These are phyloP conservation scores for Lippia alba DNA, from an alignment of 305 asterid genomes.

Conservation along the genomic window DNA sequence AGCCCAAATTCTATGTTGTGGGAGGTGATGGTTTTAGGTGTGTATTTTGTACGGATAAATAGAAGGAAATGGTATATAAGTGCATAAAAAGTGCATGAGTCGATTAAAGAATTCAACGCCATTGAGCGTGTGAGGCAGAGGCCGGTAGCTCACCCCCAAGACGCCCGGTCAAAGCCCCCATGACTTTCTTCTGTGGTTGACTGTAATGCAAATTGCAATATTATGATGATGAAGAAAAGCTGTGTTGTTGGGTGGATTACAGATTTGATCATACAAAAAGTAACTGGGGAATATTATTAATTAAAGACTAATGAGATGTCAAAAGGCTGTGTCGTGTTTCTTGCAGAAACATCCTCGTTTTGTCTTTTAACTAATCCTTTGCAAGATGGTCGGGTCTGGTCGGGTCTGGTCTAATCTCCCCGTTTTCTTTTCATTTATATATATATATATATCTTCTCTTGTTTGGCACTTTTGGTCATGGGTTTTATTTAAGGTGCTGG, in stretches of 20 bases:
- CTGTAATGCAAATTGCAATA: slow-evolving; percentile 47
- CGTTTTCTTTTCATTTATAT: too few relatives aligned
- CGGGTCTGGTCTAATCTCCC: background rate
- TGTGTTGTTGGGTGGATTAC: background rate
- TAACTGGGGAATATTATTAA: too few relatives aligned
- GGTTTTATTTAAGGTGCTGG: too few relatives aligned
- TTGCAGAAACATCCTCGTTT: background rate
- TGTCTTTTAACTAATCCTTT: background rate
- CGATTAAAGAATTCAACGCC: slow-evolving; percentile 89
- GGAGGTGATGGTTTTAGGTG: too few relatives aligned
- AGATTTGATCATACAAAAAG: background rate
- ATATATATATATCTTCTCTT: too few relatives aligned
- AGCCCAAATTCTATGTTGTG: too few relatives aligned
- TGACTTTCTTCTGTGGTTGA: background rate
- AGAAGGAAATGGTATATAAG: background rate
- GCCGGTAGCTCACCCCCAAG: slow-evolving; percentile 95
- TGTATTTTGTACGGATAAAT: background rate
- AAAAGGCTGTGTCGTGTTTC: background rate
- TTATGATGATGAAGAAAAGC: background rate
- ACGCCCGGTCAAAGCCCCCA: slow-evolving; percentile 78
- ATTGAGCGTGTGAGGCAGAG: slow-evolving; percentile 84
- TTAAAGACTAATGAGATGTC: too few relatives aligned
- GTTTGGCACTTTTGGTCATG: too few relatives aligned
- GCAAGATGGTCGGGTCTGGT: background rate
- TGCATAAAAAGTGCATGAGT: slow-evolving; percentile 80